A percentile compares a stretch with the other conserved stretches of the same genome.
phyloP scores from a whole-genome alignment of 257 asterid genomes.

The Capsicum chinense region DNA sequence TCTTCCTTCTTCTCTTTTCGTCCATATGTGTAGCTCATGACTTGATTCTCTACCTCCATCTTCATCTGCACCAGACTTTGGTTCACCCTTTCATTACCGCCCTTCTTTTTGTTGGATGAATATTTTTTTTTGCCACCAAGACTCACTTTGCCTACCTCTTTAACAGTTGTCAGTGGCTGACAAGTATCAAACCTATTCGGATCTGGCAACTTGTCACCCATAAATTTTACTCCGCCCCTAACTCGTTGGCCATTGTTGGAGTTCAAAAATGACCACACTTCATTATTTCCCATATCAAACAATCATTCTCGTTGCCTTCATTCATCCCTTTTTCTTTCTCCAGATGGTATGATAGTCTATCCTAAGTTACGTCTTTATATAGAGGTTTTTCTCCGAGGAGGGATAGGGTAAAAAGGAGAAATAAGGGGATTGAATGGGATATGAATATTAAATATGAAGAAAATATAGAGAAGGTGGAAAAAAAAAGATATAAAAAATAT shows the following conservation, averaged over 20 bases:
- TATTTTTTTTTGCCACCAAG: constrained; percentile 31
- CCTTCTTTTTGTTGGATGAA: background rate
- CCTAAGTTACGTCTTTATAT: background rate
- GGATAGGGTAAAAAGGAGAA: too few species aligned
- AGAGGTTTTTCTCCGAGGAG: background rate
- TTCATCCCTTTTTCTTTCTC: constrained; percentile 37
- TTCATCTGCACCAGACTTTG: background rate
- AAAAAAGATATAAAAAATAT: too few species aligned
- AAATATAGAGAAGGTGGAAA: too few species aligned
- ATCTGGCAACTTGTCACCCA: too few species aligned
- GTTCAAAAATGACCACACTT: background rate
- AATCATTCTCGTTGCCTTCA: constrained; percentile 39
- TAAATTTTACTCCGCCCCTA: too few species aligned
- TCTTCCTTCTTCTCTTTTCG: constrained; percentile 90
- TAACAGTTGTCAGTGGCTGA: background rate
- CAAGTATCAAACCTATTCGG: constrained; percentile 14
- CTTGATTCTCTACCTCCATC: constrained; percentile 8
- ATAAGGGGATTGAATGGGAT: too few species aligned
- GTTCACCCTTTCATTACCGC: background rate
- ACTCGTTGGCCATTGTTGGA: too few species aligned
- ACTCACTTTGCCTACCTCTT: constrained; percentile 35
- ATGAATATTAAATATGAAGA: too few species aligned
- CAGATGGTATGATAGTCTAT: background rate
- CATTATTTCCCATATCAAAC: constrained; percentile 45
- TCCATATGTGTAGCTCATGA: constrained; percentile 74